Evolutionary conservation across 2,329 filamentous ascomycete species (phyloP).

Genomic region (Diaporthe humulicola): DNA sequence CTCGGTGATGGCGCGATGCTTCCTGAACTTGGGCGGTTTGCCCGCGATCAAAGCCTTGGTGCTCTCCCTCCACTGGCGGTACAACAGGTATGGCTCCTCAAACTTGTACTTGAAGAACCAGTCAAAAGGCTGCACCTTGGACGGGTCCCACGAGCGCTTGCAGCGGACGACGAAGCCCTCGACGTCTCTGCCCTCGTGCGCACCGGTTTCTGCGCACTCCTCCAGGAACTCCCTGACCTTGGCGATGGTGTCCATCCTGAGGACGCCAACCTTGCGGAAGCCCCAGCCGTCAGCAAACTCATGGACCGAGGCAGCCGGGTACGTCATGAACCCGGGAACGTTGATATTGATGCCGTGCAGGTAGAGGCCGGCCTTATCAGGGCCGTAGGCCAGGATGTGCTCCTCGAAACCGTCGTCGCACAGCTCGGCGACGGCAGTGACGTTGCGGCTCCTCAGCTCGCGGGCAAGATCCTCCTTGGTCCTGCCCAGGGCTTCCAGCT

Average conservation of each 20-base stretch:
- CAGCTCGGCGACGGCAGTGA: constrained; percentile 94
- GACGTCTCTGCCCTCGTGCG: constrained; percentile 91
- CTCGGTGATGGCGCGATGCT: constrained; percentile 90
- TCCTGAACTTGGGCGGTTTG: constrained; percentile 81
- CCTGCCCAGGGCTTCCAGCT: constrained; percentile 83
- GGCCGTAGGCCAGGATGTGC: constrained; percentile 91
- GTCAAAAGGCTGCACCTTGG: constrained; percentile 75
- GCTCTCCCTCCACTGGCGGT: constrained; percentile 97
- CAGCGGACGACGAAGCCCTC: constrained; percentile 98
- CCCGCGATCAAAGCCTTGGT: constrained; percentile 89
- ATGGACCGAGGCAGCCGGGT: constrained; percentile 86
- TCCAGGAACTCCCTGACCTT: constrained; percentile 87
- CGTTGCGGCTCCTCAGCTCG: constrained; percentile 83
- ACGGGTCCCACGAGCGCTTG: constrained; percentile 71
- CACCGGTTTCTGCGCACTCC: constrained; percentile 86
- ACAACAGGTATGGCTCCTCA: constrained; percentile 98
- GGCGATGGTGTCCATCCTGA: constrained; percentile 80
- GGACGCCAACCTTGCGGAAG: constrained; percentile 88
- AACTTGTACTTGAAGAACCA: constrained; percentile 99
- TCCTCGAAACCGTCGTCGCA: constrained; percentile 98
- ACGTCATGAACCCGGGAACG: constrained; percentile 90
- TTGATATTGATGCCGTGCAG: constrained; percentile 97
- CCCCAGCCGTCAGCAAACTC: constrained; percentile 93
- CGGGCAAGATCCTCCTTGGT: constrained; percentile 82
- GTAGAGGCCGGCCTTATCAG: constrained; percentile 89